phyloP scores from a whole-genome alignment of 2,329 filamentous ascomycete species.

The Colletotrichum sp. region DNA sequence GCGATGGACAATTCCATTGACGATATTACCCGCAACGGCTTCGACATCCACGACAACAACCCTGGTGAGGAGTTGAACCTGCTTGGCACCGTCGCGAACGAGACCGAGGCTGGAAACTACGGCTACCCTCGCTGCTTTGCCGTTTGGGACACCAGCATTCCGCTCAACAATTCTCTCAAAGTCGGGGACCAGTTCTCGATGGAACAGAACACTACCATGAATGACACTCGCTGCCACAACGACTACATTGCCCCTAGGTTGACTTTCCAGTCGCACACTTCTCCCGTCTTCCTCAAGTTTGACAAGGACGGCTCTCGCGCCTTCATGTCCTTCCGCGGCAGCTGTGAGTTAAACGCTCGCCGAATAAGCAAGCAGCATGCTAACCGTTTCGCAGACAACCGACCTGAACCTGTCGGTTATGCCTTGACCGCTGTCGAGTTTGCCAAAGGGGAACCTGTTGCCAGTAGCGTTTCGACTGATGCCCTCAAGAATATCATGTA shows the following conservation, averaged over 20 bases:
- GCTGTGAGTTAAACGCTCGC: slow-evolving; percentile 52
- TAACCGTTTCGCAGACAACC: slow-evolving; percentile 38
- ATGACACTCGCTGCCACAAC: slow-evolving; percentile 48
- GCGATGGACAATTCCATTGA: slow-evolving; percentile 76
- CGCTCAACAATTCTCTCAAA: slow-evolving; percentile 42
- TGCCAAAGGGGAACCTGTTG: slow-evolving; percentile 44
- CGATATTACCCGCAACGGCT: slow-evolving; percentile 59
- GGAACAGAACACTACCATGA: slow-evolving; percentile 36
- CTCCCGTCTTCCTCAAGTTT: slow-evolving; percentile 76
- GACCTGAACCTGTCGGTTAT: slow-evolving; percentile 50
- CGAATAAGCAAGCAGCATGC: neutral
- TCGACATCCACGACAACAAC: slow-evolving; percentile 71
- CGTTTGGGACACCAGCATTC: slow-evolving; percentile 60
- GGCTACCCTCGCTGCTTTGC: slow-evolving; percentile 55
- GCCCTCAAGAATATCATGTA: slow-evolving; percentile 58
- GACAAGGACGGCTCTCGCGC: slow-evolving; percentile 59
- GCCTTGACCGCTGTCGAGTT: slow-evolving; percentile 47
- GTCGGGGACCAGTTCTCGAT: slow-evolving; percentile 57
- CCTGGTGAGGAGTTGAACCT: slow-evolving; percentile 78
- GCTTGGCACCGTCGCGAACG: slow-evolving; percentile 60
- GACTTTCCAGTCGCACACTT: slow-evolving; percentile 68
- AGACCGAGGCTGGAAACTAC: slow-evolving; percentile 32
- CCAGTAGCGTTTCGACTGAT: slow-evolving; percentile 44
- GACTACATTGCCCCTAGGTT: slow-evolving; percentile 57
- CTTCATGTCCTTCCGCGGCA: slow-evolving; percentile 75